A percentile compares a stretch with the other conserved stretches of the same genome.
phyloP scores from a whole-genome alignment of 768 basidiomycete species.

The Pisolithus sp. region DNA sequence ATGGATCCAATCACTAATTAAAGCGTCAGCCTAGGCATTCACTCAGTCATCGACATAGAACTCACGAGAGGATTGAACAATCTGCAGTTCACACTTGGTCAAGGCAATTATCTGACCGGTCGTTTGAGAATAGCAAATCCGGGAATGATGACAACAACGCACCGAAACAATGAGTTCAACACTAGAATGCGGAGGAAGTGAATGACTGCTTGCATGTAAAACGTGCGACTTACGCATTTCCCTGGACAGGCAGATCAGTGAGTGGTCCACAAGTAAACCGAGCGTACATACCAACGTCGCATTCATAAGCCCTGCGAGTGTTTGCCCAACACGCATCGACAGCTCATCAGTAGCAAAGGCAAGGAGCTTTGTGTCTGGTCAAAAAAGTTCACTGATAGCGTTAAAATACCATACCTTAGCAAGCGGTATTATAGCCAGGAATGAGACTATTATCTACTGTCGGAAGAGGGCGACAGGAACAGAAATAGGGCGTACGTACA shows the following conservation, averaged over 20 bases:
- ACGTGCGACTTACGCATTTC: constrained; percentile 23
- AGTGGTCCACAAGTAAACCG: not conserved
- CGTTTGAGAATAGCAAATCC: not conserved
- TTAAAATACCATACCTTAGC: constrained; percentile 49
- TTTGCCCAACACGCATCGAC: constrained; percentile 76
- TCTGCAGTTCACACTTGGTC: constrained; percentile 69
- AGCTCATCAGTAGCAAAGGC: constrained; percentile 85
- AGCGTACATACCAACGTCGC: constrained; percentile 60
- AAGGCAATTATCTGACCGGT: constrained; percentile 64
- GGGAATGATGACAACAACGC: constrained; percentile 18
- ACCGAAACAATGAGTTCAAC: constrained; percentile 69
- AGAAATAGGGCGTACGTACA: constrained; percentile 41
- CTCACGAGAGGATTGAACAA: constrained; percentile 78
- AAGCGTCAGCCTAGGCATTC: not conserved
- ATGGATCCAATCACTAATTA: constrained; percentile 72
- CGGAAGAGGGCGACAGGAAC: not conserved
- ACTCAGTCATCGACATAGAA: constrained; percentile 2
- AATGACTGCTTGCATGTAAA: not conserved
- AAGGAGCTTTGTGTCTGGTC: constrained; percentile 43
- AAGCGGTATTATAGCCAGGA: constrained; percentile 78
- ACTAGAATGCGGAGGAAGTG: constrained; percentile 17
- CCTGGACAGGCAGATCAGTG: constrained; percentile 9
- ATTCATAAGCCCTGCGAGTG: constrained; percentile 77
- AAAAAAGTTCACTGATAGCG: not conserved
- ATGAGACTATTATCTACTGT: constrained; percentile 46